These are phyloP conservation scores for Nicotiana undulata DNA, from an alignment of 257 asterid genomes.

Conservation along the genomic window DNA sequence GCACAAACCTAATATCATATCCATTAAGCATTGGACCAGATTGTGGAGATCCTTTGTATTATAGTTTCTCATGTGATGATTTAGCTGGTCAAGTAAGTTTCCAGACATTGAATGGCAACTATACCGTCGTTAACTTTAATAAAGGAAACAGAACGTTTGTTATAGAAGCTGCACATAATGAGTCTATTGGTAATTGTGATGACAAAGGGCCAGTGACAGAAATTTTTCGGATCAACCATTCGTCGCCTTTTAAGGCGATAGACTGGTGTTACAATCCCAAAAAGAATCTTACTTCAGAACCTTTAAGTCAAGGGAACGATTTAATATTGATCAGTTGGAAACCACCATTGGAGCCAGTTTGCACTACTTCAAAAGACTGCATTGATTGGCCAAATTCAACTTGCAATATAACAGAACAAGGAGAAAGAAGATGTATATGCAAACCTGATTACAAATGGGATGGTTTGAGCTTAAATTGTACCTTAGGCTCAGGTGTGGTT, in stretches of 20 bases:
- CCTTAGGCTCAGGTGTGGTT: slow-evolving; percentile 14
- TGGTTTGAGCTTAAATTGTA: slow-evolving; percentile 12
- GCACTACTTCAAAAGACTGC: slow-evolving; percentile 14
- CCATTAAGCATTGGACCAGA: slow-evolving; percentile 17
- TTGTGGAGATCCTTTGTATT: slow-evolving; percentile 22
- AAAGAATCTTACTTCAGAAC: not conserved
- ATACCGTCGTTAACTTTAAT: not conserved
- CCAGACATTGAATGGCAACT: not conserved
- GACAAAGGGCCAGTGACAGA: not conserved
- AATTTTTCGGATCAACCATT: slow-evolving; percentile 3
- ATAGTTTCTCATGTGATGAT: slow-evolving; percentile 14
- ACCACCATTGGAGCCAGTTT: slow-evolving; percentile 21
- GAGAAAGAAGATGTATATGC: slow-evolving; percentile 21
- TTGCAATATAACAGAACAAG: slow-evolving; percentile 7
- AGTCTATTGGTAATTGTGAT: slow-evolving; percentile 9
- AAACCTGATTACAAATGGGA: slow-evolving; percentile 18
- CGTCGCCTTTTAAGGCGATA: slow-evolving; percentile 15
- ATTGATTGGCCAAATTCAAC: slow-evolving; percentile 21
- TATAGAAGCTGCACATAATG: not conserved
- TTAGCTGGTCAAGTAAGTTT: not conserved
- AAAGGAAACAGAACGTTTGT: not conserved
- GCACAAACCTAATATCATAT: slow-evolving; percentile 10
- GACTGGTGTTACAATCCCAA: not conserved
- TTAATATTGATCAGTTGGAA: slow-evolving; percentile 10
- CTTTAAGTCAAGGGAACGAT: not conserved